Base-by-base conservation (phyloP, 2,329 filamentous ascomycete genomes). In the Colletotrichum musicola region DNA sequence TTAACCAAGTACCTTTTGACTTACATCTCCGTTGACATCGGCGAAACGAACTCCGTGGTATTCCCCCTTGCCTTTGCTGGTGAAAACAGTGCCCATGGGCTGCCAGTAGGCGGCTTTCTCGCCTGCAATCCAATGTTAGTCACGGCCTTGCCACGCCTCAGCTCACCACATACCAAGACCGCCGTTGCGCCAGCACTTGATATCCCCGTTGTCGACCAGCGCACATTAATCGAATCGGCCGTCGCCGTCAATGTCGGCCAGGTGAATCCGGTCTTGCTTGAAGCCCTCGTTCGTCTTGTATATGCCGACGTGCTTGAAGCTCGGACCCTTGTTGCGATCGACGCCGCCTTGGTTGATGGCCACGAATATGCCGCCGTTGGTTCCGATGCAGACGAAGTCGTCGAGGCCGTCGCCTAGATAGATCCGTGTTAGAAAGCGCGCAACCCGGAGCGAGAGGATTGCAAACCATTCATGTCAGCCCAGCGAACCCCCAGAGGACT, bases 181-280 rank as follows among this genome's bases (percentile, higher is more conserved):
- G 9, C 75, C 76, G 49, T 80, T 81, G 4, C 79, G 73, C 75
- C 74, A 80, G 68, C 75, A 79, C 2, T 70, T 54, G 4, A 77
- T 68, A 25, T 76, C 70, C 2, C 76, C 77, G 20, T 66, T 68
- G 13, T 67, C 71, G 1, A 71, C 71, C 2, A 77, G 51, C 4
- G 74, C 54, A 46, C 77, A 77, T 59, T 77, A 81, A 66, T 82
- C 80, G 0, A 74, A 53, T 0, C 79, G 73, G 0, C 79, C 79
- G 59, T 82, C 75, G 4, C 73, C 74, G 55, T 78, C 77, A 18
- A 78, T 70, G 53, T 76, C 62, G 9, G 27, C 62, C 10, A 64
- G n/a, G 7, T 44, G 20, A 0, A 64, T 44, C 1, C 60, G 27
- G 50, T 54, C 14, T 42, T 69, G 46, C 38, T 35, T 44, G 13